A percentile compares a stretch with the other conserved stretches of the same genome.
These are phyloP conservation scores for Picea abies DNA, from an alignment of 83 land plant species.

Conservation along the genomic window DNA sequence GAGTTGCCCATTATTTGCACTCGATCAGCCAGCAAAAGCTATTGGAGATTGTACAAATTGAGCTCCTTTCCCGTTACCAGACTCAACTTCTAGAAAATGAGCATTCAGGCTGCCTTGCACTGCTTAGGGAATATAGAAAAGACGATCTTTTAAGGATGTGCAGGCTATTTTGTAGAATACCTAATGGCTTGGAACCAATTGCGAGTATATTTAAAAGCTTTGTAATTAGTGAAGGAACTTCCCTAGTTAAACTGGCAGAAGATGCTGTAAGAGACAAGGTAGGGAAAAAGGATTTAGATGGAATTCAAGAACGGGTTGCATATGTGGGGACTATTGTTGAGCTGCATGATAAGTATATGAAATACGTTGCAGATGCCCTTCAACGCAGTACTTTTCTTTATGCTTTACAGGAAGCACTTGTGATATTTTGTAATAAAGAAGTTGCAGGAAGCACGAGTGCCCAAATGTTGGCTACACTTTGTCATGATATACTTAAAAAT, in stretches of 20 bases:
- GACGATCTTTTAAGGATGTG: too few species aligned
- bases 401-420: conserved; percentile 86
- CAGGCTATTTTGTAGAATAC: too few species aligned
- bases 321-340: conserved; percentile 81
- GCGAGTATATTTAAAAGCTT: conserved; percentile 35
- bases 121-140: too few species aligned
- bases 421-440: conserved; percentile 78
- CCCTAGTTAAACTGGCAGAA: conserved; percentile 54
- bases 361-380: conserved; percentile 78
- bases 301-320: conserved; percentile 3
- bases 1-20: conserved; percentile 74
- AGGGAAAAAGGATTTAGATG: background rate
- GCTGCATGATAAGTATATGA: conserved; percentile 82
- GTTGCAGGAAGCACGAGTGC: conserved; percentile 85
- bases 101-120: too few species aligned
- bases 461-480: conserved; percentile 84
- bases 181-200: too few species aligned
- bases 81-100: too few species aligned
- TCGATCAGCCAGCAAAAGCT: conserved; percentile 74
- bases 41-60: conserved; percentile 86
- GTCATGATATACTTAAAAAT: conserved; percentile 85
- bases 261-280: conserved; percentile 34
- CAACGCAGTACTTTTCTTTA: conserved; percentile 50
- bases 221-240: conserved; percentile 45
- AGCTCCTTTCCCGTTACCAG: conserved; percentile 48